Evolutionary conservation across 176 grass and related monocot species (phyloP), one percentile per base, ranked within the genome.

Genomic region (Neostapfia colusana): DNA sequence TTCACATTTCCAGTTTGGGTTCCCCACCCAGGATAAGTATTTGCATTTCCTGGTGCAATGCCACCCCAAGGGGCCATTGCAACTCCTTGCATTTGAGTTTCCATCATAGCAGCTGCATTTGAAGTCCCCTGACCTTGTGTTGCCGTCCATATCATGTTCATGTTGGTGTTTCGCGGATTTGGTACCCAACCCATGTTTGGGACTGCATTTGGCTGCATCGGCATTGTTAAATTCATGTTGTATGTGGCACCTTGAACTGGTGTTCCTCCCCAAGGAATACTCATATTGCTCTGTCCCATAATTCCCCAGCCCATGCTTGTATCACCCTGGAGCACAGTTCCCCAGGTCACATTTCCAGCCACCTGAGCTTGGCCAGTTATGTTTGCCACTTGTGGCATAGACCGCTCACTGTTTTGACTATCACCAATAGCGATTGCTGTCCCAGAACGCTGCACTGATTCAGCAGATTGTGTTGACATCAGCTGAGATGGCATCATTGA

Each of bases 181-280:
- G 72, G 79, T 83, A 86, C 77, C 91, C 88, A 93, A 55, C 85
- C 88, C 59, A 87, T 56, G 76, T 85, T 93, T 37, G 84, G 69
- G 59, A 78, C 67, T 77, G 67, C 80, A 88, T 81, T 93, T 86
- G 85, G 65, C 51, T 87, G 85, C 37, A 67, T 43, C 57, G 81
- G 83, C 74, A 86, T 81, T 45, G 72, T 53, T 61, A 86, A 77
- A 67, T 87, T 87, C 93, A 96, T 90, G 89, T 89, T 95, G 73
- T 85, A 95, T 42, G 93, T 38, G 1, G 88, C 77, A 58, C 83
- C 77, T 90, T 89, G 90, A 72, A 46, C 67, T 83, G 79, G 76
- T 80, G 77, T 66, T 84, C 63, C 81, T 76, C 84, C 81, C 85
- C 84, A 87, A 64, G 89, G 27, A 72, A 92, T 77, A 79, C 72